Percentiles rank a stretch among this genome's conserved stretches.
These are phyloP conservation scores for Hyaloperonospora arabidopsidis DNA, from an alignment of 352 stramenopile genomes.

Conservation along the genomic window DNA sequence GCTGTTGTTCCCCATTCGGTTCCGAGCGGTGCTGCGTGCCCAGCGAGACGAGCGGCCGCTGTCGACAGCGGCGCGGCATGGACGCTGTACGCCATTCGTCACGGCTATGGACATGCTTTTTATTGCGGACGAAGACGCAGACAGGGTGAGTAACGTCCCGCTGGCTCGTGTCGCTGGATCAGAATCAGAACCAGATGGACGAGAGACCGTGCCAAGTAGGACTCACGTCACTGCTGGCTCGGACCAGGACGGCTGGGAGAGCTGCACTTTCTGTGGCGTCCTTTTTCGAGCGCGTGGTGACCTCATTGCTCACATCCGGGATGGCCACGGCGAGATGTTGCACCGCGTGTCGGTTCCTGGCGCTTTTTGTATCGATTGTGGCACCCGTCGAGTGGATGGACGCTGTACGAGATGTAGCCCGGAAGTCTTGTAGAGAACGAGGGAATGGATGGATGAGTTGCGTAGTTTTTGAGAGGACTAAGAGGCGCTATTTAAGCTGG, in stretches of 20 bases:
- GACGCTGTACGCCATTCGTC: constrained; percentile 36
- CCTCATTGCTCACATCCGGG: constrained; percentile 45
- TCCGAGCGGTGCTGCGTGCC: constrained; percentile 36
- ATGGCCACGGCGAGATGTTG: constrained; percentile 50
- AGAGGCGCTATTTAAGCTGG: background rate
- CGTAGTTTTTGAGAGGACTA: background rate
- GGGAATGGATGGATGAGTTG: no score
- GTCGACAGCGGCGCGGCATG: constrained; percentile 7
- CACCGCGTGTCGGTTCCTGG: constrained; percentile 39
- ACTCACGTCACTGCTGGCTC: background rate
- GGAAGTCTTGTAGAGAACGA: no score
- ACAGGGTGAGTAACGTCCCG: constrained; percentile 29
- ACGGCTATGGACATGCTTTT: constrained; percentile 47
- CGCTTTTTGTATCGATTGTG: constrained; percentile 46
- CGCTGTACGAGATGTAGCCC: constrained; percentile 33
- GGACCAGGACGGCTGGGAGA: constrained; percentile 37
- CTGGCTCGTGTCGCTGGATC: constrained; percentile 32
- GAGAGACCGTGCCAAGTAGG: constrained; percentile 2
- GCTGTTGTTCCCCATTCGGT: constrained; percentile 56
- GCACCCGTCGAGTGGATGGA: constrained; percentile 33
- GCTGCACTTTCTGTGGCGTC: constrained; percentile 44
- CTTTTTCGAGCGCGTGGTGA: constrained; percentile 32
- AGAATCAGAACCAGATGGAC: background rate
- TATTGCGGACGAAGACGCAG: constrained; percentile 39
- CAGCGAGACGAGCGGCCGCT: constrained; percentile 26